Base-by-base conservation (phyloP, 768 basidiomycete genomes). In the Atractiella rhizophila region DNA sequence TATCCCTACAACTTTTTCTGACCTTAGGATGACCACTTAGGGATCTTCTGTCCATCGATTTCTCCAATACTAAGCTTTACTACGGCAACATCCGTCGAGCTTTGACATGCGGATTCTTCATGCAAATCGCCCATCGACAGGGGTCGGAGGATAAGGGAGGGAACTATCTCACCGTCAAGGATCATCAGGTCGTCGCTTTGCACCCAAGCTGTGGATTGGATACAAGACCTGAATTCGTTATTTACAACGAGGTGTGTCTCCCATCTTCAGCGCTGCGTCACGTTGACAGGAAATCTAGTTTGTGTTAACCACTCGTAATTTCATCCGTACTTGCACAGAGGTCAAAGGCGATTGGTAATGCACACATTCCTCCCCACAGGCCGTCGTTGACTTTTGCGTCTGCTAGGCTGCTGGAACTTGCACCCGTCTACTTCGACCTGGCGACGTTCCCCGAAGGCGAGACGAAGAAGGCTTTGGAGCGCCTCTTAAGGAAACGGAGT, bases 81-180 rank as follows among this genome's bases (percentile, higher is more conserved):
- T 46, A 47, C 57, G 47, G 62, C 39, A 74, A 74, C 49, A 73
- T 96, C 42, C 70, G 82, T 21, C 73, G 74, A 59, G 76, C 76
- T 0, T 64, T 96, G 18, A 76, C 79, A 4, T 77, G 75, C 50
- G 91, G 86, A 2, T 98, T 80, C 67, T 98, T 94, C 62, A 94
- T 91, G 88, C 88, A 94, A 56, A 71, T 82, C 11, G 91, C 86
- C 6, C 83, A 91, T 59, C 79, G 80, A 57, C 83, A 86, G 55
- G 80, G 81, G 3, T 80, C 82, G 56, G 85, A 81, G 59, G 70
- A 50, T 42, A n/a, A n/a, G n/a, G n/a, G n/a, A n/a, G 58, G 74
- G 2, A 68, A 66, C 40, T 96, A 98, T 55, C 46, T 75, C 47
- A 98, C 86, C 0, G 73, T 91, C 44, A 96, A 94, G 62, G 88